These are phyloP conservation scores for Cladosporium velox DNA, from an alignment of 2,329 filamentous ascomycete species.

Conservation along the genomic window DNA sequence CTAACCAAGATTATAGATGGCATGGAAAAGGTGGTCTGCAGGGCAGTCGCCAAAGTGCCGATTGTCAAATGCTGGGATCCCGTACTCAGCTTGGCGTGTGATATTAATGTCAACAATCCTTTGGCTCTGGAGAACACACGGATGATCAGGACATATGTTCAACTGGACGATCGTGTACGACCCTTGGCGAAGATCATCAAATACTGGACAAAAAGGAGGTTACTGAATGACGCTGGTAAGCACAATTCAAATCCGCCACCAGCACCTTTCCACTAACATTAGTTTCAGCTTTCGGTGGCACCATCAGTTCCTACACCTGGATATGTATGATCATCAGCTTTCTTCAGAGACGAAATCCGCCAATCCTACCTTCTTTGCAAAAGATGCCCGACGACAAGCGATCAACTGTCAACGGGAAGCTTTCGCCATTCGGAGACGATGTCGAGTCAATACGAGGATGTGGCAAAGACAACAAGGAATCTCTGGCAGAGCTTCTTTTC, in stretches of 20 bases:
- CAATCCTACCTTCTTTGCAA: conserved; percentile 83
- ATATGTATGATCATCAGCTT: conserved; percentile 98
- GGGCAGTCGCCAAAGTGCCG: conserved; percentile 91
- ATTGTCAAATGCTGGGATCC: conserved; percentile 99
- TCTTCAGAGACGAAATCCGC: conserved; percentile 80
- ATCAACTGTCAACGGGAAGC: conserved; percentile 63
- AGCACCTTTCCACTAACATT: conserved; percentile 7
- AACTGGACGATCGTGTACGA: conserved; percentile 86
- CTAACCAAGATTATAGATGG: conserved; percentile 64
- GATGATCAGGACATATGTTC: conserved; percentile 96
- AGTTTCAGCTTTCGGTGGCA: conserved; percentile 77
- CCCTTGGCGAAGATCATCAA: conserved; percentile 96
- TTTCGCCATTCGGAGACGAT: conserved; percentile 84
- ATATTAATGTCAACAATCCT: conserved; percentile 99
- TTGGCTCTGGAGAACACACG: conserved; percentile 92
- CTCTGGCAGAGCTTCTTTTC: conserved; percentile 83
- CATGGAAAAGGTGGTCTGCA: conserved; percentile 95
- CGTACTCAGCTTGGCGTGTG: conserved; percentile 82
- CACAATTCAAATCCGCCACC: not conserved
- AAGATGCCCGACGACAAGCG: conserved; percentile 66
- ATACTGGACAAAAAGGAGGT: conserved; percentile 89
- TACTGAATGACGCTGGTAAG: conserved; percentile 95
- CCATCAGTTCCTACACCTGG: conserved; percentile 97
- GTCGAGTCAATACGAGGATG: conserved; percentile 71
- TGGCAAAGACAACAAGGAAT: conserved; percentile 77